Evolutionary conservation across 1,284 basidiomycete genomes (phyloP).

Genomic region (Ceratobasidium sp.): DNA sequence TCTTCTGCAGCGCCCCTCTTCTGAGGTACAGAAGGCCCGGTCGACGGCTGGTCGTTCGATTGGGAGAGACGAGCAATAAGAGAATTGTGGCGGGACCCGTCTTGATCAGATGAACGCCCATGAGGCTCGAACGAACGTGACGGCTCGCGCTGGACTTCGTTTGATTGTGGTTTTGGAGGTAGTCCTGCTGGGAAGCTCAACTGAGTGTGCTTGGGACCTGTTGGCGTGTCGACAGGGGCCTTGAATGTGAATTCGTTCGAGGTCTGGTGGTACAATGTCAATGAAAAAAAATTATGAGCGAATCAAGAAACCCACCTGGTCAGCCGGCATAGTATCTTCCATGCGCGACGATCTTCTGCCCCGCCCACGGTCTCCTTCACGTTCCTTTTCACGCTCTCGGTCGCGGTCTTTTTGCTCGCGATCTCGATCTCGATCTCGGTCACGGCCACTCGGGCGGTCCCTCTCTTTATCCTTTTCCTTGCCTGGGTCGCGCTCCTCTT

Average conservation of each 20-base stretch:
- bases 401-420: constrained; percentile 65
- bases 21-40: constrained; percentile 39
- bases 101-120: constrained; percentile 23
- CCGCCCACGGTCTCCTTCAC: constrained; percentile 35
- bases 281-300: neutral
- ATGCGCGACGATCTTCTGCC: constrained; percentile 33
- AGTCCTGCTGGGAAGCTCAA: constrained; percentile 28
- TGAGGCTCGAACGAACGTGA: constrained; percentile 25
- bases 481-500: constrained; percentile 50
- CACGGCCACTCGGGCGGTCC: constrained; percentile 45
- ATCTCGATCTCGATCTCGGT: constrained; percentile 50
- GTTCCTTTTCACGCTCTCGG: constrained; percentile 48
- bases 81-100: constrained; percentile 25
- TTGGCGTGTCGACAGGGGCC: constrained; percentile 15
- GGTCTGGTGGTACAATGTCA: constrained; percentile 20
- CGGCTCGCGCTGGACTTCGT: constrained; percentile 27
- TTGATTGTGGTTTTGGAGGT: constrained; percentile 36
- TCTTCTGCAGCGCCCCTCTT: constrained; percentile 33
- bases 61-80: constrained; percentile 37
- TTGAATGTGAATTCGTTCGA: constrained; percentile 29
- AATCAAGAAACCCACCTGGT: constrained; percentile 17
- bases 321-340: constrained; percentile 22
- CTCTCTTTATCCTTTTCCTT: constrained; percentile 54
- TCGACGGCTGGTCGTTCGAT: neutral
- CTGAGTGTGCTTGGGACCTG: constrained; percentile 23